Conservation (phyloP, 2,329 filamentous ascomycete genomes). For the Cadophora gregata region DNA sequence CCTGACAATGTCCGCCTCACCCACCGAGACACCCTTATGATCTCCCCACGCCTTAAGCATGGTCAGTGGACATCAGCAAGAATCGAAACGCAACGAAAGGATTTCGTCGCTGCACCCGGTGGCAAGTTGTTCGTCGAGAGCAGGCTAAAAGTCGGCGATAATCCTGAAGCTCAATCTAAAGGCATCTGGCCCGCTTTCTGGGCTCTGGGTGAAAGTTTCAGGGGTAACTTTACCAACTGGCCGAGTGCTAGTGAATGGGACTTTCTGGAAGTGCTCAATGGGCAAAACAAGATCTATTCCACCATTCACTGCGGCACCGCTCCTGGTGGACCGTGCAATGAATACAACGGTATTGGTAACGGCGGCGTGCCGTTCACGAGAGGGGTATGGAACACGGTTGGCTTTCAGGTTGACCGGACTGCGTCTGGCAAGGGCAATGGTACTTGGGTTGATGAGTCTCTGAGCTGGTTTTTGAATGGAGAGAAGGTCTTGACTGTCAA, state of each 20-base stretch:
- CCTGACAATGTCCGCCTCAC: constrained; percentile 50
- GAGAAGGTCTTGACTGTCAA: constrained; percentile 39
- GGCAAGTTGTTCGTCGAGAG: constrained; percentile 49
- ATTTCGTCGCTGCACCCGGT: constrained; percentile 46
- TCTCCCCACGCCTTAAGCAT: constrained; percentile 43
- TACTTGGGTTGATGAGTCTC: constrained; percentile 42
- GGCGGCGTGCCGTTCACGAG: constrained; percentile 35
- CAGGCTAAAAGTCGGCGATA: constrained; percentile 47
- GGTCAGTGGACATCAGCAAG: constrained; percentile 52
- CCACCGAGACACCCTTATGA: constrained; percentile 46
- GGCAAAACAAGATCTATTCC: constrained; percentile 45
- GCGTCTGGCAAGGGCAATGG: not conserved
- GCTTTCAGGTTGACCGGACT: constrained; percentile 46
- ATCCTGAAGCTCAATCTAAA: constrained; percentile 39
- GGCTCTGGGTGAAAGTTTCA: constrained; percentile 50
- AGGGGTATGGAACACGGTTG: constrained; percentile 45
- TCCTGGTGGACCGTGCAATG: constrained; percentile 50
- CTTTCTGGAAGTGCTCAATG: constrained; percentile 53
- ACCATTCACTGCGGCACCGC: constrained; percentile 51
- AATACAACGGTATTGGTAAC: constrained; percentile 46
- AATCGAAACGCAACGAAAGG: constrained; percentile 48
- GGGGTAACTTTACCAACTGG: constrained; percentile 50
- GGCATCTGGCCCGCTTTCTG: constrained; percentile 57
- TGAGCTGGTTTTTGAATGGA: constrained; percentile 48
- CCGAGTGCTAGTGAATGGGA: constrained; percentile 53